Evolutionary conservation across 805 yeast genomes (phyloP).

Genomic region (Candida jianshihensis): DNA sequence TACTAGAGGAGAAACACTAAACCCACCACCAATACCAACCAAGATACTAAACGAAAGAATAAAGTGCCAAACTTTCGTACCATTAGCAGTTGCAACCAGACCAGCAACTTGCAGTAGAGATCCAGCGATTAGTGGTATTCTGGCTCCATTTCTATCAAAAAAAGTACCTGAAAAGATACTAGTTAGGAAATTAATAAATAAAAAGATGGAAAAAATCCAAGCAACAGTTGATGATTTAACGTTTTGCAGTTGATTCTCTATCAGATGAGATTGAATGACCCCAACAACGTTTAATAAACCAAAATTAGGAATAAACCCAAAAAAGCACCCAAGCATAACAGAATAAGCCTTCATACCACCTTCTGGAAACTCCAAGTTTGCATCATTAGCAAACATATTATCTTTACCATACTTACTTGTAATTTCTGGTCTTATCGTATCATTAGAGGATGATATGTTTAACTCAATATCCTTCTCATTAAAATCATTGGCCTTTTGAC

Average conservation of each 20-base stretch:
- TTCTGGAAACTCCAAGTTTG: constrained; percentile 32
- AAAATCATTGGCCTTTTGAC: too few species aligned
- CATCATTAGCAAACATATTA: constrained; percentile 12
- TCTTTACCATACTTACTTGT: too few species aligned
- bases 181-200: constrained; percentile 43
- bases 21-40: constrained; percentile 53
- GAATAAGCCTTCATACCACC: constrained; percentile 53
- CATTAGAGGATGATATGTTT: too few species aligned
- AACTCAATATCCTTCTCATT: too few species aligned
- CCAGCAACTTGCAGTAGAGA: constrained; percentile 43
- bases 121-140: constrained; percentile 37
- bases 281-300: constrained; percentile 60
- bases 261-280: constrained; percentile 57
- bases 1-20: constrained; percentile 54
- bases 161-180: constrained; percentile 50
- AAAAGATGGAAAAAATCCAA: constrained; percentile 62
- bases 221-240: constrained; percentile 42
- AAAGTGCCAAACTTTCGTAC: constrained; percentile 51
- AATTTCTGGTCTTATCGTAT: too few species aligned
- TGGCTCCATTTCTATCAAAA: constrained; percentile 58
- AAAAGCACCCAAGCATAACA: constrained; percentile 54
- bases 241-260: constrained; percentile 42
- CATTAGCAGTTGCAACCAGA: constrained; percentile 47
- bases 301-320: constrained; percentile 50
- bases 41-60: constrained; percentile 51